phyloP scores from a whole-genome alignment of 192 early-diverging fungal species.

The Backusella luteola region DNA sequence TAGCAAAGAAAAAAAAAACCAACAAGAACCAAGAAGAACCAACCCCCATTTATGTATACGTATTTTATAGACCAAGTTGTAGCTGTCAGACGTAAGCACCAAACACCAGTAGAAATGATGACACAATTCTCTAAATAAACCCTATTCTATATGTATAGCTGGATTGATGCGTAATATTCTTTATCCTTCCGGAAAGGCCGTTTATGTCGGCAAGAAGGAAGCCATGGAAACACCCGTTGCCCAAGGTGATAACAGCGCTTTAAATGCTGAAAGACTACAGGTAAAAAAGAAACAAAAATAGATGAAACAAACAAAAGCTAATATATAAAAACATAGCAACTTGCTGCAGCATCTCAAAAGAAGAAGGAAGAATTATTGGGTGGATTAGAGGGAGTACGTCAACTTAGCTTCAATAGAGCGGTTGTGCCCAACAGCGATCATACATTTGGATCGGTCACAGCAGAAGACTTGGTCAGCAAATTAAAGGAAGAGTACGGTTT shows the following conservation, averaged over 20 bases:
- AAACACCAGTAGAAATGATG: background rate
- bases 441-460: constrained; percentile 40
- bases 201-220: constrained; percentile 21
- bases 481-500: constrained; percentile 26
- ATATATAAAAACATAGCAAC: background rate
- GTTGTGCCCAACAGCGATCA: constrained; percentile 25
- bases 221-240: background rate
- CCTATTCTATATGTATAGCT: constrained; percentile 17
- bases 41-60: background rate
- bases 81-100: constrained; percentile 35
- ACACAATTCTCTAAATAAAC: too few relatives aligned
- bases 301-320: background rate
- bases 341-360: background rate
- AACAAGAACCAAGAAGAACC: too few relatives aligned
- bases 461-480: constrained; percentile 31
- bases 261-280: background rate
- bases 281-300: background rate
- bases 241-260: background rate
- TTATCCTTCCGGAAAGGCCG: constrained; percentile 28
- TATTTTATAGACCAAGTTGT: constrained; percentile 30
- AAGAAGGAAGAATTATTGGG: constrained; percentile 15
- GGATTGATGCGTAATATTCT: constrained; percentile 41
- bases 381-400: constrained; percentile 10
- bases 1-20: too few relatives aligned
- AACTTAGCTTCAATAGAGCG: constrained; percentile 26